A percentile compares a stretch with the other conserved stretches of the same genome.
phyloP scores from a whole-genome alignment of 768 basidiomycete species.

The Lactifluus piperatus region DNA sequence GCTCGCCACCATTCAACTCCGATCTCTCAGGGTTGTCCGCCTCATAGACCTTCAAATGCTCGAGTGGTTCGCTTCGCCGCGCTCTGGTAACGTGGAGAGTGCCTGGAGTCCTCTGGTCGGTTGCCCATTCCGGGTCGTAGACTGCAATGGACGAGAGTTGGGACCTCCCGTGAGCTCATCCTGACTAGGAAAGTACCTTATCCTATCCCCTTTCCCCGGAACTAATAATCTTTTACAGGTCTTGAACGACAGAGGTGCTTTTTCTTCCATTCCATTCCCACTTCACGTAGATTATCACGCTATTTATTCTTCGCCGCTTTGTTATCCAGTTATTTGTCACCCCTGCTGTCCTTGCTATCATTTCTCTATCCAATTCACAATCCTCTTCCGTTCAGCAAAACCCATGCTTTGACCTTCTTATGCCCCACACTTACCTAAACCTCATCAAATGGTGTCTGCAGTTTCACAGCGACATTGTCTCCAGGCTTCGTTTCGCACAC shows the following conservation, averaged over 20 bases:
- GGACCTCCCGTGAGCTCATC: not conserved
- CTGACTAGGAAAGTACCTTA: not conserved
- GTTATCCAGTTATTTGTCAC: not conserved
- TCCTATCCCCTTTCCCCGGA: not conserved
- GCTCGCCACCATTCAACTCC: not conserved
- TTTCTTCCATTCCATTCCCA: too few species aligned
- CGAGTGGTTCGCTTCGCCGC: slow-evolving; percentile 1
- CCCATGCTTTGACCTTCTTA: not conserved
- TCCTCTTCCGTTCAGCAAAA: not conserved
- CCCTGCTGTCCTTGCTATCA: not conserved
- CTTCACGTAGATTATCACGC: not conserved
- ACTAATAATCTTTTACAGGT: not conserved
- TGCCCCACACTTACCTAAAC: not conserved
- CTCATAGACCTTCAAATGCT: not conserved
- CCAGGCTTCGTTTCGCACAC: not conserved
- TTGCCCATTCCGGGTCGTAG: slow-evolving; percentile 3
- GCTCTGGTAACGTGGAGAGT: slow-evolving; percentile 1
- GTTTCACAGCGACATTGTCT: not conserved
- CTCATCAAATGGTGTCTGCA: not conserved
- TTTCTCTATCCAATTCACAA: not conserved
- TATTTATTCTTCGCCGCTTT: not conserved
- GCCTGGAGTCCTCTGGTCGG: slow-evolving; percentile 4
- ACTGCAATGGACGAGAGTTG: not conserved
- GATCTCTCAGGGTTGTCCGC: slow-evolving; percentile 1
- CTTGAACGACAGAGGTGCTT: not conserved